Evolutionary conservation across 2,329 filamentous ascomycete species (phyloP).

Genomic region (Pestalotiopsis fici): DNA sequence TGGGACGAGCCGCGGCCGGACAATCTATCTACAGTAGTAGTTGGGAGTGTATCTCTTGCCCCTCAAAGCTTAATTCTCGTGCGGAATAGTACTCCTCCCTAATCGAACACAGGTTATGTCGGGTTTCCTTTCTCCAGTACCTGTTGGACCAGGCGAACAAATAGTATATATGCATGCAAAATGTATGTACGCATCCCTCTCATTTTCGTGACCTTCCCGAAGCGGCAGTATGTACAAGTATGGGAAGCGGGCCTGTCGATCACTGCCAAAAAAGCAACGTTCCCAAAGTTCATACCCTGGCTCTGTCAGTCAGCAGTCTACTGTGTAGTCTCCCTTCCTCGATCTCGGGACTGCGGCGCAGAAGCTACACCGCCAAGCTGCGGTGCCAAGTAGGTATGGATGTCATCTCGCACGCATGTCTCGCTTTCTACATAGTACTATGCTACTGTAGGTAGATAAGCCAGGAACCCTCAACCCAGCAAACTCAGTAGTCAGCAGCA

Average conservation of each 20-base stretch:
- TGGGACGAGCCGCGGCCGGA: background rate
- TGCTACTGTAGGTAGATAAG: too few species aligned
- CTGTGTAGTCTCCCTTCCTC: background rate
- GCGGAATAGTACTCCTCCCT: background rate
- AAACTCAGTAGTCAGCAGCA: background rate
- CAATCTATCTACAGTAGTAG: background rate
- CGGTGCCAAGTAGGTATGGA: background rate
- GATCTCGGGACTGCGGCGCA: background rate
- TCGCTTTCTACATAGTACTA: too few species aligned
- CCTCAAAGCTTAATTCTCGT: background rate
- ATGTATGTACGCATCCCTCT: background rate
- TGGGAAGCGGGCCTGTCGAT: background rate
- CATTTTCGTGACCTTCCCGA: background rate
- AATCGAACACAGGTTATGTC: background rate
- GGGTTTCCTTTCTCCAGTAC: background rate
- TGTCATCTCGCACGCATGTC: background rate
- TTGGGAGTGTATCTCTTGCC: background rate
- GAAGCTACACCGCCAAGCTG: background rate
- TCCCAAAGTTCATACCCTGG: too few species aligned
- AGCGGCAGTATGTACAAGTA: background rate
- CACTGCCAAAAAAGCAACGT: background rate
- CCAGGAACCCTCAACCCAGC: background rate
- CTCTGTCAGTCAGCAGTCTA: background rate
- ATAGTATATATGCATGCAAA: background rate
- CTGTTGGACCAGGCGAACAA: background rate